These are phyloP conservation scores for Chrysanthemum makinoi DNA, from an alignment of 129 eudicot genomes.

Conservation along the genomic window DNA sequence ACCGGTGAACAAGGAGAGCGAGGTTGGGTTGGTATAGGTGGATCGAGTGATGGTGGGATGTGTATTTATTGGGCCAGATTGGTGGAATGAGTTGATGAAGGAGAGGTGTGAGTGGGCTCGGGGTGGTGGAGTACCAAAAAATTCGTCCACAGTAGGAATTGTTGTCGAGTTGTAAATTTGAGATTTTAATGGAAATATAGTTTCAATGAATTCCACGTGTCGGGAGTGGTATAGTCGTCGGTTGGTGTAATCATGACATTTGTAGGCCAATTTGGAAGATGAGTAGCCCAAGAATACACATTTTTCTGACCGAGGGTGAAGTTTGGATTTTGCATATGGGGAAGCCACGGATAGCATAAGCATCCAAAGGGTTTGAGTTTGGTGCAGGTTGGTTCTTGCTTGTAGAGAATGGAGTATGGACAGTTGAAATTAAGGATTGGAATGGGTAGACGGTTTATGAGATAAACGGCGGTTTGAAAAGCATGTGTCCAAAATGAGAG, in stretches of 20 bases:
- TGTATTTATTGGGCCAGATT: neutral
- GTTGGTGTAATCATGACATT: slow-evolving; percentile 21
- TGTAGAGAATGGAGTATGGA: no score
- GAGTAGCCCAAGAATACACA: slow-evolving; percentile 28
- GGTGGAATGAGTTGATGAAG: neutral
- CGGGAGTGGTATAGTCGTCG: slow-evolving; percentile 15
- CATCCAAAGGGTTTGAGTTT: no score
- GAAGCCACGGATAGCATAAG: no score
- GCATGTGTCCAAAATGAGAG: no score
- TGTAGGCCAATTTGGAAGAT: slow-evolving; percentile 26
- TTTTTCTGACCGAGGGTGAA: neutral
- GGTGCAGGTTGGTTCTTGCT: no score
- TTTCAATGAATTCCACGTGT: slow-evolving; percentile 37
- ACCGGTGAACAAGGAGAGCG: slow-evolving; percentile 5
- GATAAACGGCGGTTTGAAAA: no score
- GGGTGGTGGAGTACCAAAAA: neutral
- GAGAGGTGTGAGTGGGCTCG: neutral
- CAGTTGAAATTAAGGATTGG: no score
- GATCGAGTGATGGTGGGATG: slow-evolving; percentile 4
- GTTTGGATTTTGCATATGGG: no score
- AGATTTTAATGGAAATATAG: neutral
- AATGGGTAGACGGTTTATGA: no score
- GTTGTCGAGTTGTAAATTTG: neutral
- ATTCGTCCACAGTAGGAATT: neutral
- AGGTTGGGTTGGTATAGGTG: slow-evolving; percentile 9